phyloP scores from a whole-genome alignment of 176 grass and related monocot genomes.

The Oryza nivara region DNA sequence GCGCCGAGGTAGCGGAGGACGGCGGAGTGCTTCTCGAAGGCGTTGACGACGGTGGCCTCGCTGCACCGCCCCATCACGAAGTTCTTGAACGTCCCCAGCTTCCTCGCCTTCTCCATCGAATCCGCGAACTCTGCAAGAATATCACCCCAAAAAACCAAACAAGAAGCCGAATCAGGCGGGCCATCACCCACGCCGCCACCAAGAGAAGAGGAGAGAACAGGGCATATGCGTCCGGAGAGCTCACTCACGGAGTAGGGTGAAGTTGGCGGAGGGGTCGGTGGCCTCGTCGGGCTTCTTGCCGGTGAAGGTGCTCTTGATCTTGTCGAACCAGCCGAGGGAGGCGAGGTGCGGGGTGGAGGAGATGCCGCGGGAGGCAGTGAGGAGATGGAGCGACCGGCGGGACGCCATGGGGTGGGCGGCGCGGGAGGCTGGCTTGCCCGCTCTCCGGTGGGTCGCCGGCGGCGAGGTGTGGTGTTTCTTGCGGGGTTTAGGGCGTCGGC shows the following conservation, averaged over 20 bases:
- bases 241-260: conserved; percentile 70
- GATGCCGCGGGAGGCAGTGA: conserved; percentile 57
- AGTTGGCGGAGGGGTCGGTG: conserved; percentile 35
- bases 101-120: conserved; percentile 84
- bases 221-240: neutral
- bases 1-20: conserved; percentile 73
- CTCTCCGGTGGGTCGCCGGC: too few species aligned
- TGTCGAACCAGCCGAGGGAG: conserved; percentile 85
- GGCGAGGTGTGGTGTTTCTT: neutral
- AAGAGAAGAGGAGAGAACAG: neutral
- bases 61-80: conserved; percentile 65
- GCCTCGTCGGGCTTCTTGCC: conserved; percentile 56
- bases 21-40: conserved; percentile 73
- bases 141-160: neutral
- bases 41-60: conserved; percentile 59
- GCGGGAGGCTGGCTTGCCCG: neutral
- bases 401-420: conserved; percentile 34
- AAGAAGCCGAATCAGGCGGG: neutral
- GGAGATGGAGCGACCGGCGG: conserved; percentile 45
- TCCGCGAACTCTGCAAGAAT: conserved; percentile 70
- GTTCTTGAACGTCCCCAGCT: conserved; percentile 77
- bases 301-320: conserved; percentile 90
- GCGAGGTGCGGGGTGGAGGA: conserved; percentile 64
- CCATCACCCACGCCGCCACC: neutral
- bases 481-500: neutral